These are phyloP conservation scores for Castanospermum australe DNA, from an alignment of 306 rosid genomes.

Conservation along the genomic window DNA sequence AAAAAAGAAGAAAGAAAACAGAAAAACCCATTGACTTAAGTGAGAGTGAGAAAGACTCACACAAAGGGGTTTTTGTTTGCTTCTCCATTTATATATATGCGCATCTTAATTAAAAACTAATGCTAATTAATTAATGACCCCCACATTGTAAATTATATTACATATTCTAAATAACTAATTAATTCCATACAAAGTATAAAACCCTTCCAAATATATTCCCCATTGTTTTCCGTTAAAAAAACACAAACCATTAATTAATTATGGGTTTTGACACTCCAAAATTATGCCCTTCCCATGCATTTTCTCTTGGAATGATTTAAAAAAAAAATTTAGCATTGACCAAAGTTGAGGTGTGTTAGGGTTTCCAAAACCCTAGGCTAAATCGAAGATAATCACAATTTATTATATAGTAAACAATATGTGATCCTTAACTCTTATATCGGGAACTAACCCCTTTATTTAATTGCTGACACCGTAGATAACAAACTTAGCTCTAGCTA, in stretches of 20 bases:
- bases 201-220: background rate
- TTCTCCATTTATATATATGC: slow-evolving; percentile 35
- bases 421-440: slow-evolving; percentile 36
- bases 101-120: slow-evolving; percentile 40
- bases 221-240: background rate
- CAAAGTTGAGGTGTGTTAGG: slow-evolving; percentile 22
- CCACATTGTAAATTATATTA: slow-evolving; percentile 17
- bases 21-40: slow-evolving; percentile 38
- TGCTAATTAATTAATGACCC: slow-evolving; percentile 10
- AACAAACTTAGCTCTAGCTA: slow-evolving; percentile 15
- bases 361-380: slow-evolving; percentile 57
- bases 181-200: background rate
- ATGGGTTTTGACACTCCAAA: background rate
- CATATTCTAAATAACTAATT: slow-evolving; percentile 2
- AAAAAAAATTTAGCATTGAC: slow-evolving; percentile 22
- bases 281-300: background rate
- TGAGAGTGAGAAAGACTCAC: slow-evolving; percentile 41
- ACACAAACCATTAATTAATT: background rate
- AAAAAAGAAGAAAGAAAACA: background rate
- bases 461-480: slow-evolving; percentile 37
- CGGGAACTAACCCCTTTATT: slow-evolving; percentile 37
- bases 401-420: slow-evolving; percentile 23
- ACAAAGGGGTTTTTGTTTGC: slow-evolving; percentile 51
- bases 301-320: slow-evolving; percentile 14
- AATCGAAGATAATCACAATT: slow-evolving; percentile 25